Conservation (phyloP, 1,284 basidiomycete genomes). For the Apiotrichum sp. region DNA sequence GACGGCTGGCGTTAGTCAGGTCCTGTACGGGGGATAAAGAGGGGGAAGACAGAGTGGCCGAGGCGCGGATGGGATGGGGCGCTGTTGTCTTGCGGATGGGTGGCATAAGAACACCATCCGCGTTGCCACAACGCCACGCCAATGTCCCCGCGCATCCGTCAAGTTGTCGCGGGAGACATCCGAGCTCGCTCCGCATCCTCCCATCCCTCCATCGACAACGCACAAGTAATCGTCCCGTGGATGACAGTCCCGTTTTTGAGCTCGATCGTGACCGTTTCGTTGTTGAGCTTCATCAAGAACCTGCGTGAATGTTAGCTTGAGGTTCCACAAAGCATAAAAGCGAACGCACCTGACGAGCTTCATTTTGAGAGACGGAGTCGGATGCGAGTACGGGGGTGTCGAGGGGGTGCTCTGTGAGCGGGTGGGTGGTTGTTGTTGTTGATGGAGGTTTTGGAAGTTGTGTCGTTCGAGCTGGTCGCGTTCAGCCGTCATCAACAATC, state of each 20-base stretch:
- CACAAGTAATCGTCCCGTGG: conserved; percentile 95
- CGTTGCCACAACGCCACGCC: no score
- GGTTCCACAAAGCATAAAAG: not conserved
- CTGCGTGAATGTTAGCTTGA: conserved; percentile 50
- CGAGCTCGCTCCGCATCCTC: not conserved
- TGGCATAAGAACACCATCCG: no score
- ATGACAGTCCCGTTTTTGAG: conserved; percentile 95
- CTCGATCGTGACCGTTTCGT: conserved; percentile 97
- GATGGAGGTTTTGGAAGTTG: conserved; percentile 1
- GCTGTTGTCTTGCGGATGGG: no score
- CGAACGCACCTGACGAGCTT: conserved; percentile 49
- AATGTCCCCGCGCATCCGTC: no score
- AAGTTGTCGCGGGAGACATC: no score
- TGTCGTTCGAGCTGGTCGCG: no score
- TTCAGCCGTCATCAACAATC: no score
- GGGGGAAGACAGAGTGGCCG: not conserved
- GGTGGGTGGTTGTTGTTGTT: not conserved
- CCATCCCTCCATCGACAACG: conserved; percentile 26
- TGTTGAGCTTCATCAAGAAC: conserved; percentile 99
- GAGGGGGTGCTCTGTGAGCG: conserved; percentile 12
- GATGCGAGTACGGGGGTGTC: conserved; percentile 14
- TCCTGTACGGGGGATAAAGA: not conserved
- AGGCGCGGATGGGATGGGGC: no score
- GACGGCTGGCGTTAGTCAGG: conserved; percentile 58
- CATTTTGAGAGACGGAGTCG: conserved; percentile 46